Conservation (phyloP, 1,284 basidiomycete genomes). For the Pholiota adiposa region DNA sequence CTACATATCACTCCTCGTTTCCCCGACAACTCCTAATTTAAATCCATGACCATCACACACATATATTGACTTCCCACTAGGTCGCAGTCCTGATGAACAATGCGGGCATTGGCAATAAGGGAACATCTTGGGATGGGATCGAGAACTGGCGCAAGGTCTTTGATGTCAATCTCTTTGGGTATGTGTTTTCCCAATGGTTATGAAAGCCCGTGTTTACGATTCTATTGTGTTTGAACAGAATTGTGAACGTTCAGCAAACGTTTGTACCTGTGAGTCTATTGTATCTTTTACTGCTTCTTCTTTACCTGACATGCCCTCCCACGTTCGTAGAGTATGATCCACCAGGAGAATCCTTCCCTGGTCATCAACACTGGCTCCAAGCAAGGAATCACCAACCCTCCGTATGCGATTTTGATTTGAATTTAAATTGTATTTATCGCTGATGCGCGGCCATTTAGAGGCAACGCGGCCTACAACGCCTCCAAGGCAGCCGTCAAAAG, state of each 20-base stretch:
- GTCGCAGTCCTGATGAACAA: constrained; percentile 91
- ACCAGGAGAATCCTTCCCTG: constrained; percentile 86
- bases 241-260: constrained; percentile 87
- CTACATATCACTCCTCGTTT: background rate
- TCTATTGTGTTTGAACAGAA: constrained; percentile 54
- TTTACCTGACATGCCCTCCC: background rate
- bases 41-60: background rate
- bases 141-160: constrained; percentile 79
- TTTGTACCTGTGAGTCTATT: constrained; percentile 71
- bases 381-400: constrained; percentile 91
- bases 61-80: constrained; percentile 48
- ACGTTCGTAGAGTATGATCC: constrained; percentile 62
- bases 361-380: constrained; percentile 94
- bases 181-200: constrained; percentile 14
- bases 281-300: background rate
- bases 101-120: constrained; percentile 65
- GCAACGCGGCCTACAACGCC: constrained; percentile 45
- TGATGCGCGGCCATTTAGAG: constrained; percentile 25
- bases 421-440: background rate
- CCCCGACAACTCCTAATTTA: background rate
- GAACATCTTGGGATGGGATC: constrained; percentile 70
- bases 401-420: constrained; percentile 53
- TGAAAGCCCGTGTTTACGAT: constrained; percentile 2
- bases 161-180: constrained; percentile 83
- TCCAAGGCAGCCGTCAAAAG: constrained; percentile 91